Evolutionary conservation across 2,329 filamentous ascomycete genomes (phyloP).

Genomic region (Pseudogymnoascus sp.): DNA sequence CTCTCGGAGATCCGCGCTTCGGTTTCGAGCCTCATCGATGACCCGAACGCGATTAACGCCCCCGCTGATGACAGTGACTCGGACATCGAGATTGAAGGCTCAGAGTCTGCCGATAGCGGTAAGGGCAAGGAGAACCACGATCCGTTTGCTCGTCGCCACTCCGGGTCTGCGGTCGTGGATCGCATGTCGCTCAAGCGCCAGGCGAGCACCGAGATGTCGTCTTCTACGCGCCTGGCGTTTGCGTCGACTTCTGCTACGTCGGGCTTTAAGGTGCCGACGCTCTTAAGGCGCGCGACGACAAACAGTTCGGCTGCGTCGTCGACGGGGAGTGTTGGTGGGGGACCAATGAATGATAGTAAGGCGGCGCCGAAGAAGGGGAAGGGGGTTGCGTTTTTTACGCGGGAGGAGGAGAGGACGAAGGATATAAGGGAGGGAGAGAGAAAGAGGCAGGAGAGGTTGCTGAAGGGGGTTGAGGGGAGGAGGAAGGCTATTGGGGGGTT

Average conservation of each 20-base stretch:
- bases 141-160: constrained; percentile 34
- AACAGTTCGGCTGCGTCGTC: constrained; percentile 40
- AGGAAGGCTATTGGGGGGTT: constrained; percentile 51
- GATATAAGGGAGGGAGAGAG: constrained; percentile 50
- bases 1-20: constrained; percentile 77
- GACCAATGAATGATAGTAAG: constrained; percentile 29
- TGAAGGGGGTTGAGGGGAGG: constrained; percentile 50
- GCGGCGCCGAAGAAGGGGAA: constrained; percentile 52
- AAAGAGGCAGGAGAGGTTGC: constrained; percentile 51
- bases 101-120: background rate
- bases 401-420: constrained; percentile 51
- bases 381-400: constrained; percentile 53
- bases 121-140: constrained; percentile 28
- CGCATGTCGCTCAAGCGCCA: constrained; percentile 63
- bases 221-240: constrained; percentile 49
- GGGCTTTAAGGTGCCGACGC: constrained; percentile 60
- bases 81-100: constrained; percentile 41
- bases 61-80: constrained; percentile 45
- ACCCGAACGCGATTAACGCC: constrained; percentile 43
- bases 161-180: constrained; percentile 53
- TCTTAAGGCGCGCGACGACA: constrained; percentile 68
- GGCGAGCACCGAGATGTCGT: constrained; percentile 34
- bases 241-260: constrained; percentile 31
- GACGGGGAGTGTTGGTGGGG: constrained; percentile 24
- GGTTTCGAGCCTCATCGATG: constrained; percentile 75